phyloP scores from a whole-genome alignment of 306 rosid genomes.

The Carpinus viminea region DNA sequence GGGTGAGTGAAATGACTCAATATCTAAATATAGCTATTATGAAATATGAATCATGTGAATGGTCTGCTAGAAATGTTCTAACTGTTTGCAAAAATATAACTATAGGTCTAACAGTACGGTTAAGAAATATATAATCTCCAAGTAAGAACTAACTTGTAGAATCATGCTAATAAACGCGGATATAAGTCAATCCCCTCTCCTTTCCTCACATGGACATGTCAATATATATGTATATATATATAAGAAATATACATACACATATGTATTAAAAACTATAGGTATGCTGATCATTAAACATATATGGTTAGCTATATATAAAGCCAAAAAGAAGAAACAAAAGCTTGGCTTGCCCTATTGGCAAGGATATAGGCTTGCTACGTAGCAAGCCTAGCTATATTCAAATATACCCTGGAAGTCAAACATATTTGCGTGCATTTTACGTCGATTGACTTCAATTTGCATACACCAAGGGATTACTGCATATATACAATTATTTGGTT shows the following conservation, averaged over 20 bases:
- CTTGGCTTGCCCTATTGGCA: background rate
- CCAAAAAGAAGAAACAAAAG: background rate
- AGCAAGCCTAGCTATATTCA: no score
- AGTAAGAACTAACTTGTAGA: no score
- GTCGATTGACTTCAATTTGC: conserved; percentile 19
- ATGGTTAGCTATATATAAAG: background rate
- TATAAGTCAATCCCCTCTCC: no score
- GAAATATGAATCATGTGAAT: no score
- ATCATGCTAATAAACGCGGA: no score
- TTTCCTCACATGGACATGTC: no score
- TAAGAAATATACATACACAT: background rate
- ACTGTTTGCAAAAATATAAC: no score
- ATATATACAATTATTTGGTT: background rate
- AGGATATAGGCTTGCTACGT: background rate
- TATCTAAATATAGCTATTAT: no score
- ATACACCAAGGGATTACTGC: background rate
- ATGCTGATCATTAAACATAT: background rate
- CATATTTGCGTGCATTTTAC: conserved; percentile 21
- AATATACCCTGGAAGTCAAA: background rate
- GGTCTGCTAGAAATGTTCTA: no score
- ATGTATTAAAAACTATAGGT: background rate
- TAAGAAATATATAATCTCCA: background rate
- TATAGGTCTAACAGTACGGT: no score
- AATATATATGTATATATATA: no score
- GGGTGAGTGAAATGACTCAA: no score